A percentile compares a stretch with the other conserved stretches of the same genome.
Evolutionary conservation across 1,284 basidiomycete species (phyloP).

Genomic region (Phlebopus sp.): DNA sequence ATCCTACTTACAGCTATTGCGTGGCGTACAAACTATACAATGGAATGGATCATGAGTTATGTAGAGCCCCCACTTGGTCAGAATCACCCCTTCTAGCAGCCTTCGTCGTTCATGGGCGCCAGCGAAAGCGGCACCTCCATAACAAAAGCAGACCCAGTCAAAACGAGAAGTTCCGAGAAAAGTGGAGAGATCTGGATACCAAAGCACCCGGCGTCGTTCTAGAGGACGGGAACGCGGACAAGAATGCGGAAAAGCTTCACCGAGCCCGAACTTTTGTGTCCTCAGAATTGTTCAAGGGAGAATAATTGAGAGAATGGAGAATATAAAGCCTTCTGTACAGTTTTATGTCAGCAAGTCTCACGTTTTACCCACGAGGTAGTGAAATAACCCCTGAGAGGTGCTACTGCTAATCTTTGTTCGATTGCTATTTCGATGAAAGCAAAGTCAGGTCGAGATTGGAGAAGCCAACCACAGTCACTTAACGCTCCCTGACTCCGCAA

Average conservation of each 20-base stretch:
- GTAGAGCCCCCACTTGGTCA: constrained; percentile 24
- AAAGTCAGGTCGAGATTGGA: too few relatives aligned
- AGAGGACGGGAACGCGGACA: constrained; percentile 89
- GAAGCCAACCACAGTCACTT: too few relatives aligned
- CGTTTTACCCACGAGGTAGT: neutral
- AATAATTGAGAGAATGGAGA: neutral
- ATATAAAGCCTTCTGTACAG: constrained; percentile 15
- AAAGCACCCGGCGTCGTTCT: constrained; percentile 49
- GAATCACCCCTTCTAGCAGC: constrained; percentile 28
- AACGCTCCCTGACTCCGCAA: too few relatives aligned
- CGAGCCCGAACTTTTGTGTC: constrained; percentile 87
- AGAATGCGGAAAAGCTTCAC: constrained; percentile 73
- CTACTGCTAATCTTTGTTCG: too few relatives aligned
- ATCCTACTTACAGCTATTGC: too few relatives aligned
- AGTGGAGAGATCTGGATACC: constrained; percentile 33
- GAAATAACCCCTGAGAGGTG: too few relatives aligned
- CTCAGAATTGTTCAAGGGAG: constrained; percentile 61
- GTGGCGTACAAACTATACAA: neutral
- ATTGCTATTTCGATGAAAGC: too few relatives aligned
- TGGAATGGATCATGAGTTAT: constrained; percentile 6
- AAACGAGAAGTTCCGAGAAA: constrained; percentile 35
- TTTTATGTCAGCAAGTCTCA: constrained; percentile 27
- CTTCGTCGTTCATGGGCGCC: constrained; percentile 31
- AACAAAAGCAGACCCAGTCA: constrained; percentile 40
- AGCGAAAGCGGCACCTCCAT: constrained; percentile 58